Base-by-base conservation (phyloP, 2,329 filamentous ascomycete species). In the Mollisia scopiformis region DNA sequence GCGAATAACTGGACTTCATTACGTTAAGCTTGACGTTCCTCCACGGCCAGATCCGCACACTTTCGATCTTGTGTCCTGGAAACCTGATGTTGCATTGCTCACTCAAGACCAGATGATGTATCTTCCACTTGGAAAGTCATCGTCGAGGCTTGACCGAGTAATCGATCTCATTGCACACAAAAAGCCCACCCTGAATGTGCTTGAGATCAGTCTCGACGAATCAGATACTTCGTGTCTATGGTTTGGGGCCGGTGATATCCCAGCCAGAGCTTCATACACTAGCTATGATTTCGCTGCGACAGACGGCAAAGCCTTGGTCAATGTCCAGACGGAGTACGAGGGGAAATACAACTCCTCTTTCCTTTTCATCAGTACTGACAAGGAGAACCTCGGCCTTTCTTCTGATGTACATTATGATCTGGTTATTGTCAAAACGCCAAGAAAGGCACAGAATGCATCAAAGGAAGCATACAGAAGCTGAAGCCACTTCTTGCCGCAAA, bases 91-190 rank as follows among this genome's bases (percentile, higher is more conserved):
- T 16, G n/a, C 35, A 16, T 39, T 39, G 10, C 35, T 39, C n/a
- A 13, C 35, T 39, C 35, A 39, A 16, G 35, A 39, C 10, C 35
- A 39, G 35, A 11, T 39, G 35, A 19, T 19, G 16, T 11, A 39
- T 39, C 35, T 39, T 16, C 10, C 35, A 13, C 10, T 39, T 13
- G 35, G 16, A 13, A 19, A 39, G 8, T 13, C 35, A 11, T 13
- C 35, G 14, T 16, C 6, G n/a, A 13, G 5, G 8, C 8, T 39
- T 11, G 10, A 41, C 53, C 61, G 6, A 28, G 28, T 27, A 53
- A 43, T 59, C 19, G 74, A 78, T 51, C 59, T 77, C 0, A 52
- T 76, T 1, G 74, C 70, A 0, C 74, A 78, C 60, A 75, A 74
- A 57, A 76, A 69, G n/a, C 76, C 77, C 0, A 46, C 50, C 2